phyloP scores from a whole-genome alignment of 2,329 filamentous ascomycete genomes.

The Aureobasidium uvarum region DNA sequence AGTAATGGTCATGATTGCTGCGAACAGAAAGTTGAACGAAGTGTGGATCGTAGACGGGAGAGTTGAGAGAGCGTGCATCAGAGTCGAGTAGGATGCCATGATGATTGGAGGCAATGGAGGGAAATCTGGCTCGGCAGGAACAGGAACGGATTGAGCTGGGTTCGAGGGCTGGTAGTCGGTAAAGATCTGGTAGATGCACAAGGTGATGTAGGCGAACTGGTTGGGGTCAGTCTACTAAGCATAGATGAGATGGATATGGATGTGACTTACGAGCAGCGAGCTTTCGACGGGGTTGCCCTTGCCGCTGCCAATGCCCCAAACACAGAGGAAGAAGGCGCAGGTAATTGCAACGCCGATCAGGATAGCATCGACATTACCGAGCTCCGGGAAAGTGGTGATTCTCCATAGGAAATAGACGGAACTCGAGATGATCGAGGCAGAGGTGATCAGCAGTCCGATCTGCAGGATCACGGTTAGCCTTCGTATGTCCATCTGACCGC shows the following conservation, averaged over 20 bases:
- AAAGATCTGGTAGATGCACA: conserved; percentile 99
- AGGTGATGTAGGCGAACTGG: conserved; percentile 89
- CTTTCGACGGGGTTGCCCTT: conserved; percentile 94
- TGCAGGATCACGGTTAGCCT: conserved; percentile 43
- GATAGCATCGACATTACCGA: conserved; percentile 87
- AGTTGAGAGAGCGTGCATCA: conserved; percentile 77
- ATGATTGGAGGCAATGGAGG: conserved; percentile 96
- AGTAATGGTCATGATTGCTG: conserved; percentile 92
- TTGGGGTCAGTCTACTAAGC: not conserved
- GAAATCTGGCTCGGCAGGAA: conserved; percentile 73
- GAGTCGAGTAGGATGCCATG: conserved; percentile 95
- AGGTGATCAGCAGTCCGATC: conserved; percentile 85
- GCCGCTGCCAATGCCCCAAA: conserved; percentile 90
- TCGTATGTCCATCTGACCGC: conserved; percentile 34
- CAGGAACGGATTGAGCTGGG: conserved; percentile 52
- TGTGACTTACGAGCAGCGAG: conserved; percentile 64
- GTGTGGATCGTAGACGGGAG: conserved; percentile 82
- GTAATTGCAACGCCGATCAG: conserved; percentile 92
- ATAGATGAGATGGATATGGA: not conserved
- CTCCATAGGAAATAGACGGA: conserved; percentile 96
- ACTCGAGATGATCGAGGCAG: conserved; percentile 87
- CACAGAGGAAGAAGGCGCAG: conserved; percentile 86
- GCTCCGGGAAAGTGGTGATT: conserved; percentile 87
- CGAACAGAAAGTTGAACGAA: conserved; percentile 79
- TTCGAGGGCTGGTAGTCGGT: conserved; percentile 90